A percentile compares a stretch with the other conserved stretches of the same genome.
These are phyloP conservation scores for Rutidosis leptorrhynchoides DNA, from an alignment of 129 eudicot genomes.

Conservation along the genomic window DNA sequence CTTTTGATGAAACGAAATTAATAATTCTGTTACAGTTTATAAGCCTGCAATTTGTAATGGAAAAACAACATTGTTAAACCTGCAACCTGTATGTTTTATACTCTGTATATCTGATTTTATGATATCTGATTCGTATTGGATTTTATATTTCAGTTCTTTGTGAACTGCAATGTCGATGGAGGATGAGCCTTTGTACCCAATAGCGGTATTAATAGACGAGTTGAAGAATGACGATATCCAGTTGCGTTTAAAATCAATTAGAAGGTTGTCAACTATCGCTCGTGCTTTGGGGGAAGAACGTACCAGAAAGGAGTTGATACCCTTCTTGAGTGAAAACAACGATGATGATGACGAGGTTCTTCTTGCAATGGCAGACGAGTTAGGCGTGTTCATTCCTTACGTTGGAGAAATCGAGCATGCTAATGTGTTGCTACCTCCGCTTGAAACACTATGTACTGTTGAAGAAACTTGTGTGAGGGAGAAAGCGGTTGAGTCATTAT, in stretches of 20 bases:
- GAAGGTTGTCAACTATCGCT: no score
- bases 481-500: constrained; percentile 80
- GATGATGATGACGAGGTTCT: no score
- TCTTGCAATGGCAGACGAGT: no score
- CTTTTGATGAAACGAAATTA: constrained; percentile 2
- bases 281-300: no score
- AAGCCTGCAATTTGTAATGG: not conserved
- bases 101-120: constrained; percentile 2
- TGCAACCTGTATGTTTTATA: constrained; percentile 6
- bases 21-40: constrained; percentile 3
- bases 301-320: no score
- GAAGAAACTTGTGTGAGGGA: constrained; percentile 95
- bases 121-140: constrained; percentile 6
- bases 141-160: constrained; percentile 22
- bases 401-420: constrained; percentile 93
- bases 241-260: no score
- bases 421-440: constrained; percentile 73
- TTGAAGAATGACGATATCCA: constrained; percentile 86
- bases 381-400: no score
- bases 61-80: not conserved
- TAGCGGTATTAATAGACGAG: constrained; percentile 85
- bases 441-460: constrained; percentile 88
- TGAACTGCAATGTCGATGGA: constrained; percentile 61
- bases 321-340: no score
- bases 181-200: constrained; percentile 86